These are phyloP conservation scores for Solidago caesia DNA, from an alignment of 129 eudicot genomes.

Conservation along the genomic window DNA sequence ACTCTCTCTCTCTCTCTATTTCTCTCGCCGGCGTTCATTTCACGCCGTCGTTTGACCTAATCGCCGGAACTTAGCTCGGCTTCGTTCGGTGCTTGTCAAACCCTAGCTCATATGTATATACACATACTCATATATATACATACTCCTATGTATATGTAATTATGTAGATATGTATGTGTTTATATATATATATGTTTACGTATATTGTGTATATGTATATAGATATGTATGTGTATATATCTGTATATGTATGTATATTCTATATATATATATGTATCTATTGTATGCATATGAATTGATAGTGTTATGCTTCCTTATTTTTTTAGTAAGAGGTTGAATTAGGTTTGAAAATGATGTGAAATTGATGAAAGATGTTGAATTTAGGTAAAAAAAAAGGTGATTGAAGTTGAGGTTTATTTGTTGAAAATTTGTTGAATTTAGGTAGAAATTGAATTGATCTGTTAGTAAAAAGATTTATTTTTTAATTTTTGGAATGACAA, in stretches of 20 bases:
- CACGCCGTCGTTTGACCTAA: neutral
- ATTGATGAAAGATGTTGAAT: neutral
- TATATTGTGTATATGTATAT: no score
- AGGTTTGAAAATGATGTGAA: conserved; percentile 14
- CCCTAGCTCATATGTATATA: neutral
- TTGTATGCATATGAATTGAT: neutral
- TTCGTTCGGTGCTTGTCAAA: conserved; percentile 7
- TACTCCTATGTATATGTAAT: no score
- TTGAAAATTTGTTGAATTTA: conserved; percentile 9
- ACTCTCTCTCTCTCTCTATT: neutral
- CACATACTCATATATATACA: neutral
- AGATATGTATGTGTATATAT: no score
- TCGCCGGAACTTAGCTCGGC: conserved; percentile 9
- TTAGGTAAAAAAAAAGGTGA: neutral
- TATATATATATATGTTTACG: neutral
- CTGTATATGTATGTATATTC: neutral
- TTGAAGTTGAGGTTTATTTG: neutral
- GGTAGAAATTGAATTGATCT: conserved; percentile 14
- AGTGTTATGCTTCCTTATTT: neutral
- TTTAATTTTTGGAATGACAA: neutral
- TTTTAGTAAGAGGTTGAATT: conserved; percentile 9
- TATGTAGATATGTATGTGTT: no score
- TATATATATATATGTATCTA: no score
- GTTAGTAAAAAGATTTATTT: neutral
- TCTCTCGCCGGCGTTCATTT: neutral